These are phyloP conservation scores for Henckelia pumila DNA, from an alignment of 257 asterid species.

Conservation along the genomic window DNA sequence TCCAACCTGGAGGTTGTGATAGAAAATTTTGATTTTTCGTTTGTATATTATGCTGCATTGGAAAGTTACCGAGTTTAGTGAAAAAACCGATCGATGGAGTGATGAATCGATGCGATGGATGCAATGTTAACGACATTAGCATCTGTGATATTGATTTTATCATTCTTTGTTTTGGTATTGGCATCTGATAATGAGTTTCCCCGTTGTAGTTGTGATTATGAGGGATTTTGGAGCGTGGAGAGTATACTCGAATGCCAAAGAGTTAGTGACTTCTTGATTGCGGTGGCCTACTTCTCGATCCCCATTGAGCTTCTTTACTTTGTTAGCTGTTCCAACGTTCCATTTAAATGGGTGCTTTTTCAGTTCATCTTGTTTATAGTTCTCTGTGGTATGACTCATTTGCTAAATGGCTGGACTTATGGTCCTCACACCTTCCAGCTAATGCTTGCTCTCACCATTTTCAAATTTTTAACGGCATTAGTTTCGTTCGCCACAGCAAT, in stretches of 20 bases:
- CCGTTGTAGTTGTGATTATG: conserved; percentile 77
- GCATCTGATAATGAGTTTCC: conserved; percentile 45
- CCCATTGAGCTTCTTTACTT: conserved; percentile 93
- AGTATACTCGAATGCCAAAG: conserved; percentile 65
- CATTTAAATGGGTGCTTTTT: conserved; percentile 90
- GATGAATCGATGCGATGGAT: conserved; percentile 36
- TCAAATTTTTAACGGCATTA: conserved; percentile 78
- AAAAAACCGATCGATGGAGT: conserved; percentile 25
- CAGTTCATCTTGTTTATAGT: conserved; percentile 83
- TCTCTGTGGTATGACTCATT: conserved; percentile 95
- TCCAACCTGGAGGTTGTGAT: conserved; percentile 30
- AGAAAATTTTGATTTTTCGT: conserved; percentile 15
- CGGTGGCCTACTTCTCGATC: conserved; percentile 92
- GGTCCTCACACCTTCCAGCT: conserved; percentile 84
- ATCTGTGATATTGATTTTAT: conserved; percentile 44
- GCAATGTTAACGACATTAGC: conserved; percentile 61
- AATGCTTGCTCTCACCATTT: conserved; percentile 75
- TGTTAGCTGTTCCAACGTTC: conserved; percentile 71
- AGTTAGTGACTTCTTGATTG: conserved; percentile 81
- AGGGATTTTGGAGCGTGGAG: conserved; percentile 72
- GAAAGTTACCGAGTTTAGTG: conserved; percentile 3
- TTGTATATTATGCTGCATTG: conserved; percentile 26
- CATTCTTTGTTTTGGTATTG: conserved; percentile 33
- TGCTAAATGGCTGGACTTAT: conserved; percentile 85
- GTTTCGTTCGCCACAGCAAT: conserved; percentile 88